These are phyloP conservation scores for Schwanniomyces sp. DNA, from an alignment of 805 yeast genomes.

Conservation along the genomic window DNA sequence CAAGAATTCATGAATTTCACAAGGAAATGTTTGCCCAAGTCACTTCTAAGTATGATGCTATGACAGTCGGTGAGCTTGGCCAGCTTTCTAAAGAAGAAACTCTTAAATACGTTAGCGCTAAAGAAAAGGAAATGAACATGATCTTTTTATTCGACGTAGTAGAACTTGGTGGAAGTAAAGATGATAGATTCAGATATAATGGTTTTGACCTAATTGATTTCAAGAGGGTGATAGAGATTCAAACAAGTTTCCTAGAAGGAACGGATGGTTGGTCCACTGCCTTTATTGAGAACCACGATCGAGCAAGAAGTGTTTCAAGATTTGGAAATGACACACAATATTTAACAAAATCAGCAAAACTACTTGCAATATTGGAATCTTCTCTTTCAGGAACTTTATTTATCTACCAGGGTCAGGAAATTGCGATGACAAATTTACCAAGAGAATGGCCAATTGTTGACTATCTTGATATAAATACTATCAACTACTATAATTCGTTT, in stretches of 20 bases:
- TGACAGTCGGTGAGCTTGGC: slow-evolving; percentile 63
- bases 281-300: slow-evolving; percentile 60
- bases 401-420: slow-evolving; percentile 62
- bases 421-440: slow-evolving; percentile 54
- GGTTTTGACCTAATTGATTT: slow-evolving; percentile 38
- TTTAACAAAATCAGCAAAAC: slow-evolving; percentile 44
- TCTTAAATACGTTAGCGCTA: too few relatives aligned
- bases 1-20: slow-evolving; percentile 59
- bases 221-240: slow-evolving; percentile 37
- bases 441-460: slow-evolving; percentile 47
- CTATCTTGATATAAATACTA: slow-evolving; percentile 50
- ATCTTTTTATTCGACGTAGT: slow-evolving; percentile 33
- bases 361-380: slow-evolving; percentile 46
- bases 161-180: slow-evolving; percentile 36
- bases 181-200: slow-evolving; percentile 33
- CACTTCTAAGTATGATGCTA: slow-evolving; percentile 46
- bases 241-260: slow-evolving; percentile 40
- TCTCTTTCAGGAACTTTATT: slow-evolving; percentile 55
- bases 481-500: slow-evolving; percentile 40
- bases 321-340: slow-evolving; percentile 44
- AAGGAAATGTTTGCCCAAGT: slow-evolving; percentile 47
- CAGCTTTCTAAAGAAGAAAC: slow-evolving; percentile 35
- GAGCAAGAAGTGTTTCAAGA: slow-evolving; percentile 52
- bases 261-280: slow-evolving; percentile 60
- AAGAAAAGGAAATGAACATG: slow-evolving; percentile 27